Base-by-base conservation (phyloP, 1,284 basidiomycete genomes). In the Crucibulum cyathiforme region DNA sequence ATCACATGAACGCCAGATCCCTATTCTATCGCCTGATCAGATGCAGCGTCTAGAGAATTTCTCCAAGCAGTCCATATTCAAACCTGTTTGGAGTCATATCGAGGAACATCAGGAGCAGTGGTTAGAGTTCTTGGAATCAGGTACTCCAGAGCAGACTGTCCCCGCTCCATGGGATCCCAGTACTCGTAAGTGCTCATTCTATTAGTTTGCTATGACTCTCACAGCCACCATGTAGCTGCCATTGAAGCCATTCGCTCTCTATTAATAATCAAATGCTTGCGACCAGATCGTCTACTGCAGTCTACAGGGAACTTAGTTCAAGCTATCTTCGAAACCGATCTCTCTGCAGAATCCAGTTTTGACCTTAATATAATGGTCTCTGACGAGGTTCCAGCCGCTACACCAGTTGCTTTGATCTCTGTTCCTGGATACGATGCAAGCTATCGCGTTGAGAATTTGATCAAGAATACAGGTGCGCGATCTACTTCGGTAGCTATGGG, bases 341-440 rank as follows among this genome's bases (percentile, higher is more conserved):
- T 97, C n/a, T 84, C 92, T 15, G 76, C 79, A 5, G 85, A 89
- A 70, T 84, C 92, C 2, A 82, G 82, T 46, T 93, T 89, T 70
- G 91, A 96, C 63, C 85, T 98, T 41, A 84, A 85, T 19, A 75
- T 79, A 8, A 89, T 98, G 79, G 94, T 97, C 34, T 70, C 82
- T 5, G 85, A 92, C 64, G 93, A 98, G 72, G 86, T 96, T 38
- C 84, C 86, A 10, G 85, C 95, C 1, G 84, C 85, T 2, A 95
- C 93, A 1, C 95, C 96, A 1, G 78, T 98, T n/a, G 92, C 94
- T 9, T 80, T 98, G 53, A 89, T 95, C 38, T 98, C 96, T 7
- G 94, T 98, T 3, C 89, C 94, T 1, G 96, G 96, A n/a, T 96
- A 98, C 71, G 96, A 98, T 74, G 96, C 96, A 9, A 96, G 95